Conservation (phyloP, 2,329 filamentous ascomycete genomes). For the Nemania abortiva region DNA sequence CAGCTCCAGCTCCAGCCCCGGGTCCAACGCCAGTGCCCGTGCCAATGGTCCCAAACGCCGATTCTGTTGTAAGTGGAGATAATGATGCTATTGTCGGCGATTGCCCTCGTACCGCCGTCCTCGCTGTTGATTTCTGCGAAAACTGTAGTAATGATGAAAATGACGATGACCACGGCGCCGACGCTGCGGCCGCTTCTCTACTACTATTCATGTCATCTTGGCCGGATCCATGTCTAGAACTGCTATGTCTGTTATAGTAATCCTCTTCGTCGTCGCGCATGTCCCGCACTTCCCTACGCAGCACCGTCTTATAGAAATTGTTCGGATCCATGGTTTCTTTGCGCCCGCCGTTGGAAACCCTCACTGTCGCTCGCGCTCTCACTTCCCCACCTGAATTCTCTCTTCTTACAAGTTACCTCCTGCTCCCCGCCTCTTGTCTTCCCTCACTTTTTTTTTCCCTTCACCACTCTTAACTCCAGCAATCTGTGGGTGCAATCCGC, state of each 20-base stretch:
- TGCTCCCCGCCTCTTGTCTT: constrained; percentile 8
- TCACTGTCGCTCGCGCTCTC: not conserved
- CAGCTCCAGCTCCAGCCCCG: constrained; percentile 5
- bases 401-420: not conserved
- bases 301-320: constrained; percentile 48
- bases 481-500: not conserved
- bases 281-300: constrained; percentile 39
- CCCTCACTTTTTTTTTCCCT: constrained; percentile 17
- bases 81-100: constrained; percentile 23
- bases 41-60: constrained; percentile 14
- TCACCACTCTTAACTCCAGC: not conserved
- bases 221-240: not conserved
- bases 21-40: not conserved
- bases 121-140: constrained; percentile 2
- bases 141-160: not conserved
- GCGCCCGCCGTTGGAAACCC: constrained; percentile 3
- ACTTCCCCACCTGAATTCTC: constrained; percentile 24
- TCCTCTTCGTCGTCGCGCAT: constrained; percentile 26
- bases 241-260: constrained; percentile 15
- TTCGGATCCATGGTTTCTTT: constrained; percentile 31
- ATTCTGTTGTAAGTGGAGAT: constrained; percentile 25
- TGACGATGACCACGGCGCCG: not conserved
- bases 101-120: constrained; percentile 20
- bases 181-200: constrained; percentile 6
- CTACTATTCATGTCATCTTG: constrained; percentile 22